Evolutionary conservation across 2,329 filamentous ascomycete species (phyloP), one percentile per base, ranked within the genome.

Genomic region (Penicillium paneum): DNA sequence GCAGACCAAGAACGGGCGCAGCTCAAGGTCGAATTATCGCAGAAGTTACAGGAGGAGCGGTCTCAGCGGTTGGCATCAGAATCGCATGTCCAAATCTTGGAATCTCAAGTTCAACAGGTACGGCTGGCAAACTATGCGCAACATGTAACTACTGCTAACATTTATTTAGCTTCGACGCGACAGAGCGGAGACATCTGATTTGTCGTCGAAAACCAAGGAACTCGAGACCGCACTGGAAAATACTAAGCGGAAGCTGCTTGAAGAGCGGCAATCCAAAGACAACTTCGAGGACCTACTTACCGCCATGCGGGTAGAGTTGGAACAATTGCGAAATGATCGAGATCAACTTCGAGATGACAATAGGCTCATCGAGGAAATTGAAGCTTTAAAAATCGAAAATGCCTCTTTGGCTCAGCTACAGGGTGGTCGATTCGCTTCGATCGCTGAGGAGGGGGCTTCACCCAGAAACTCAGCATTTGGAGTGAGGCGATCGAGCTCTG

Each of bases 211-310:
- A 51, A 79, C 94, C 35, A 87, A 83, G 68, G 90, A 96, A 63
- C 80, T 97, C 26, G 91, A 97, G 71, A 79, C 76, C 49, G 85
- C 85, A 0, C 85, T 96, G 60, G 91, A 96, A 62, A 91, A 95
- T 67, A 82, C 93, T 44, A 86, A 88, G 59, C 85, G 92, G 64
- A 88, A 90, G 62, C 79, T 99, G 41, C 80, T 83, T 0, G 91
- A 97, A 68, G 94, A 99, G 75, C 84, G 89, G 52, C 84, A 90
- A 70, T 85, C 89, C 64, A 97, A 96, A 72, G 87, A 90, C 67
- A 97, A 95, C 71, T 95, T 97, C 65, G 91, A 97, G 74, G 92
- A 97, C 70, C 81, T 99, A 40, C 80, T 97, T 41, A 85, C 86
- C 7, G 93, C 90, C 5, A 85, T 97, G 63, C 88, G 89, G 64